phyloP scores from a whole-genome alignment of 768 basidiomycete genomes.

The Trametes punicea region DNA sequence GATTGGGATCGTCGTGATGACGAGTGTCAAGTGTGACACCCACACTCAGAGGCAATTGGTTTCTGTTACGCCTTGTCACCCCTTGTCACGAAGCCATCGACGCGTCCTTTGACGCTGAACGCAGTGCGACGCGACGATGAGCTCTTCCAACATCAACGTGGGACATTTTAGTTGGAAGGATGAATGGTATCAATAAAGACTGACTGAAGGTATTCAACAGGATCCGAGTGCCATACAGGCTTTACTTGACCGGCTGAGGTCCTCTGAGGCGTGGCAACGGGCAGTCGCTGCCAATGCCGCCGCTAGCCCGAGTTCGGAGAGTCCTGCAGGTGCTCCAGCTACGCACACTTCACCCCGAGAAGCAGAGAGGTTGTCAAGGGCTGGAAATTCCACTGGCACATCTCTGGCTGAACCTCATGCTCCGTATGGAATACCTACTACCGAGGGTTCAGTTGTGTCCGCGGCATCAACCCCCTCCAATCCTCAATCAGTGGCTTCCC shows the following conservation, averaged over 20 bases:
- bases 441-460: neutral
- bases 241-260: slow-evolving; percentile 64
- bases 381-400: neutral
- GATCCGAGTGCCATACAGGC: slow-evolving; percentile 65
- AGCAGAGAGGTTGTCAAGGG: neutral
- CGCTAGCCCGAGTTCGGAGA: neutral
- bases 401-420: neutral
- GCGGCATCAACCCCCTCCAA: slow-evolving; percentile 27
- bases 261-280: slow-evolving; percentile 70
- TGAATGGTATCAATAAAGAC: neutral
- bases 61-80: slow-evolving; percentile 1
- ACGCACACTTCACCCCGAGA: neutral
- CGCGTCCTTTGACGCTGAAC: slow-evolving; percentile 5
- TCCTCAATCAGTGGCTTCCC: slow-evolving; percentile 46
- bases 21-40: neutral
- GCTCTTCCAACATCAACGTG: slow-evolving; percentile 60
- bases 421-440: neutral
- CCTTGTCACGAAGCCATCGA: slow-evolving; percentile 3
- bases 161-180: neutral
- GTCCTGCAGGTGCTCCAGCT: neutral
- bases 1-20: slow-evolving; percentile 5
- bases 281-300: slow-evolving; percentile 24
- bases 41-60: neutral
- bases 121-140: slow-evolving; percentile 31
- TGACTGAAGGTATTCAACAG: slow-evolving; percentile 33